These are phyloP conservation scores for Microsporum audouinii DNA, from an alignment of 2,329 filamentous ascomycete genomes.

Conservation along the genomic window DNA sequence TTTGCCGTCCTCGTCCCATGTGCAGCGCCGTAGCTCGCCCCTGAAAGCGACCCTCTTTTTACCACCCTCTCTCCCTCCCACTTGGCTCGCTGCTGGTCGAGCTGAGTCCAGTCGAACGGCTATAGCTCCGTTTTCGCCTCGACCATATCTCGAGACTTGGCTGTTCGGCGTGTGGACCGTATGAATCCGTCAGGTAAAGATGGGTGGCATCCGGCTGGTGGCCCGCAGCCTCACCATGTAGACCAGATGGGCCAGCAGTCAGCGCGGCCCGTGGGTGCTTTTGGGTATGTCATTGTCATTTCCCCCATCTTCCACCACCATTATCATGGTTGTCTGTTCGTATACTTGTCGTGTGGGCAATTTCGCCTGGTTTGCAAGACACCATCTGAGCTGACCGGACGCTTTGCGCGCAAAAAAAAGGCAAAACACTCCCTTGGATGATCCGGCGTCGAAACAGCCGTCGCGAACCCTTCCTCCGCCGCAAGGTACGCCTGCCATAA, in stretches of 20 bases:
- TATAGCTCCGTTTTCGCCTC: neutral
- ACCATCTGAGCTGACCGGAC: neutral
- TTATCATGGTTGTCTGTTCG: neutral
- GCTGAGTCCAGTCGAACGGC: neutral
- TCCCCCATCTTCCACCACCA: neutral
- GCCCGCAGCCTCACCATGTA: conserved; percentile 32
- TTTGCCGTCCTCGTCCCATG: neutral
- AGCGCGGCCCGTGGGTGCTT: conserved; percentile 32
- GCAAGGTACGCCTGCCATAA: conserved; percentile 23
- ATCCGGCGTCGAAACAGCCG: conserved; percentile 15
- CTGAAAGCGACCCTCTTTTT: neutral
- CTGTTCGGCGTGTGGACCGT: conserved; percentile 6
- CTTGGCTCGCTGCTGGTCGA: neutral
- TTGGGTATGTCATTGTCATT: conserved; percentile 27
- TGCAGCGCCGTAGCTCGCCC: neutral
- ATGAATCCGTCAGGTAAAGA: conserved; percentile 36
- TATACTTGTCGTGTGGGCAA: neutral
- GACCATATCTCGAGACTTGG: neutral
- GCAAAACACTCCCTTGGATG: conserved; percentile 31
- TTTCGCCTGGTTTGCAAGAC: neutral
- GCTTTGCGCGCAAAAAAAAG: conserved; percentile 13
- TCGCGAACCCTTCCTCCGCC: conserved; percentile 32
- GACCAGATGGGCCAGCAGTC: conserved; percentile 34
- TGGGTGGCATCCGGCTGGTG: conserved; percentile 32
- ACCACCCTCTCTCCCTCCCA: neutral